phyloP scores from a whole-genome alignment of 192 early-diverging fungal genomes.

The Fimicolochytrium jonesii region DNA sequence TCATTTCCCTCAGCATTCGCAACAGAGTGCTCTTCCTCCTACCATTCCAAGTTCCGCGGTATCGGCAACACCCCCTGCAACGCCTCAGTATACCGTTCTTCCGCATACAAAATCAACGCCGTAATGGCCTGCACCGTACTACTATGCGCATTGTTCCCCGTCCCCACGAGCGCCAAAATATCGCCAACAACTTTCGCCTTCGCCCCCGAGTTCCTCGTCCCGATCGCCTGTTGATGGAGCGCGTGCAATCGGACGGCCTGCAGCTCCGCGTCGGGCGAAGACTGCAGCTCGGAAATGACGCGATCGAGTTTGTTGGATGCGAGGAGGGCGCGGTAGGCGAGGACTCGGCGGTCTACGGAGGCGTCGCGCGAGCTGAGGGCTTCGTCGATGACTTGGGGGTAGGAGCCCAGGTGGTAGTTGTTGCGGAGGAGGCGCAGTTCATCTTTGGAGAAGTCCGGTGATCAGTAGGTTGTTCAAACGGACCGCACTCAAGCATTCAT shows the following conservation, averaged over 20 bases:
- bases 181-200: constrained; percentile 47
- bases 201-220: constrained; percentile 10
- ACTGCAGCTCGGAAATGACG: constrained; percentile 62
- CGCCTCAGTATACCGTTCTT: constrained; percentile 67
- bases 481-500: too few relatives aligned
- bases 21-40: constrained; percentile 9
- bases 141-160: constrained; percentile 34
- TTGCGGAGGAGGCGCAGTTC: constrained; percentile 34
- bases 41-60: constrained; percentile 81
- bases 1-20: background rate
- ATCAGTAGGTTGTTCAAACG: too few relatives aligned
- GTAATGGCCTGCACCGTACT: constrained; percentile 56
- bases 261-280: constrained; percentile 46
- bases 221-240: constrained; percentile 32
- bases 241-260: constrained; percentile 66
- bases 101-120: constrained; percentile 58
- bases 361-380: constrained; percentile 34
- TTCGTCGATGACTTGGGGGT: constrained; percentile 70
- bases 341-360: constrained; percentile 48
- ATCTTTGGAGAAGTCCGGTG: too few relatives aligned
- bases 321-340: constrained; percentile 73
- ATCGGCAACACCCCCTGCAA: constrained; percentile 62
- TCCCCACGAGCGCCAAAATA: constrained; percentile 46
- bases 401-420: constrained; percentile 60
- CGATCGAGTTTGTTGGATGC: constrained; percentile 62